phyloP scores from a whole-genome alignment of 768 basidiomycete genomes.

The Lactifluus hygrophoroides region DNA sequence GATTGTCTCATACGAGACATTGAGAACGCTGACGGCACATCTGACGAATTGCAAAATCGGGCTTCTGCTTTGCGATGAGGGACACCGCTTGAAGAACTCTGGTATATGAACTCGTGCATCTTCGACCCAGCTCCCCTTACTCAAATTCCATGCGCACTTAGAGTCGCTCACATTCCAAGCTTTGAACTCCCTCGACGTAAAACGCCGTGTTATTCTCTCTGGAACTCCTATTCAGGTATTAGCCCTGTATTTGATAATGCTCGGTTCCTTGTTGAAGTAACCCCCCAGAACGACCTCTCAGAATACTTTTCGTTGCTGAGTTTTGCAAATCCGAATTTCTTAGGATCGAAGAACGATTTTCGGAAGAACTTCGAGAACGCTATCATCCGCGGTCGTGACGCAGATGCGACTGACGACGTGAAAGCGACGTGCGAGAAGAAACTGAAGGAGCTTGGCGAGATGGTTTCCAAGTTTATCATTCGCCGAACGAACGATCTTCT shows the following conservation, averaged over 20 bases:
- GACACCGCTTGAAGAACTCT: slow-evolving; percentile 93
- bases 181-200: slow-evolving; percentile 73
- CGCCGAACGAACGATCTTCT: slow-evolving; percentile 88
- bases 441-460: slow-evolving; percentile 78
- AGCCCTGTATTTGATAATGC: background rate
- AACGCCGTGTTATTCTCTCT: slow-evolving; percentile 86
- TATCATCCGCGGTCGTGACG: slow-evolving; percentile 86
- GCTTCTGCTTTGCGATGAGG: slow-evolving; percentile 92
- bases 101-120: slow-evolving; percentile 39
- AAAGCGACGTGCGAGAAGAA: slow-evolving; percentile 84
- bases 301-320: slow-evolving; percentile 92
- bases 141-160: slow-evolving; percentile 23
- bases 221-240: slow-evolving; percentile 86
- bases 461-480: slow-evolving; percentile 92
- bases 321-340: slow-evolving; percentile 87
- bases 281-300: slow-evolving; percentile 72
- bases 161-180: slow-evolving; percentile 86
- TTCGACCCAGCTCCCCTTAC: background rate
- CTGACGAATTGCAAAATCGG: slow-evolving; percentile 79
- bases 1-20: slow-evolving; percentile 97
- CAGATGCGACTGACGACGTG: slow-evolving; percentile 68
- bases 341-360: slow-evolving; percentile 85
- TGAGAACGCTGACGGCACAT: slow-evolving; percentile 70
- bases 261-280: background rate
- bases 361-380: slow-evolving; percentile 91